phyloP scores from a whole-genome alignment of 169 alveolate genomes.

The Perkinsus marinus region DNA sequence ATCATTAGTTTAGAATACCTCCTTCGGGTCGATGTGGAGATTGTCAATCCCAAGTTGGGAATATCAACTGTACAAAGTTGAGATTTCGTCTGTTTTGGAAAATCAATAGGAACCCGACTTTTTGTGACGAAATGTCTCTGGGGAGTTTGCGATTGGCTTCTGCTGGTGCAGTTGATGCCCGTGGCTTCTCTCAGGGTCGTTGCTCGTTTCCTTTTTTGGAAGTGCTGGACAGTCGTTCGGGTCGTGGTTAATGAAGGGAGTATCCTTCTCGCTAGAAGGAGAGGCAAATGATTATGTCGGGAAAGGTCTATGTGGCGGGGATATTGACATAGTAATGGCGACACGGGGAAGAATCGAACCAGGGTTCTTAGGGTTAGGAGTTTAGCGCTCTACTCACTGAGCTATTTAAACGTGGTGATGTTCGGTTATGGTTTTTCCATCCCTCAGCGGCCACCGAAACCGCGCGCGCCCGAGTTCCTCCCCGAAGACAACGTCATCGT shows the following conservation, averaged over 20 bases:
- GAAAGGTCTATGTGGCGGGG: conserved; percentile 55
- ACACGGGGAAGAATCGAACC: background rate
- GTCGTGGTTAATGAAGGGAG: conserved; percentile 40
- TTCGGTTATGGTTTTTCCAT: background rate
- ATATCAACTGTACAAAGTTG: no score
- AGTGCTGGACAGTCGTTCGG: conserved; percentile 50
- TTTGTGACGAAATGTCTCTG: no score
- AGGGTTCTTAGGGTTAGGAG: background rate
- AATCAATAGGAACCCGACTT: no score
- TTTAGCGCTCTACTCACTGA: background rate
- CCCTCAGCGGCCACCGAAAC: background rate
- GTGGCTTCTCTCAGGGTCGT: background rate
- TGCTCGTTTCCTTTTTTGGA: conserved; percentile 35
- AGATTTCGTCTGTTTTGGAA: no score
- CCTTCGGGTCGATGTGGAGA: no score
- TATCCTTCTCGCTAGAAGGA: conserved; percentile 48
- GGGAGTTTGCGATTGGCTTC: no score
- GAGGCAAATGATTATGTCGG: conserved; percentile 56
- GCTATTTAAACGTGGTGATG: background rate
- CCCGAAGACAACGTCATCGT: conserved; percentile 36
- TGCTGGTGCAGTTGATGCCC: no score
- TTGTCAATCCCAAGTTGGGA: no score
- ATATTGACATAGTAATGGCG: conserved; percentile 24
- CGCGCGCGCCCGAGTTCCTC: background rate
- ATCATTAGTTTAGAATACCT: no score